Evolutionary conservation across 139 green algal species (phyloP), one percentile per base, ranked within the genome.

Genomic region (Ulvella scutata): DNA sequence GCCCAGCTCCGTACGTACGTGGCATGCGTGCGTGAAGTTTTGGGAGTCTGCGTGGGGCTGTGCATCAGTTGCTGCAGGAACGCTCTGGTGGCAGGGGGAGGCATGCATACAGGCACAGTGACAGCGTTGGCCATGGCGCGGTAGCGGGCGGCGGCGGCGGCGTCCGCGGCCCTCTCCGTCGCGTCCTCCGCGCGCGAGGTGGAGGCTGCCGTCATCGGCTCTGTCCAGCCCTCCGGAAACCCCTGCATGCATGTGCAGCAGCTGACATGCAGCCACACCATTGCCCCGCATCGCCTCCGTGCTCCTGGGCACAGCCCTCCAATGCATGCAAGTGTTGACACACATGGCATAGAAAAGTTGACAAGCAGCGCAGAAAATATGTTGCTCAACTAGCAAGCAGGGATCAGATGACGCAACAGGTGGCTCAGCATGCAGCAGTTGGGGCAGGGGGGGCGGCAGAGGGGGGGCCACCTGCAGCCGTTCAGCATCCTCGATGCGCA

Each of bases 401-500:
- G n/a, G n/a, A n/a, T n/a, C n/a, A n/a, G n/a, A n/a, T n/a, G n/a
- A n/a, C n/a, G n/a, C n/a, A n/a, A n/a, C n/a, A n/a, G n/a, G n/a
- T n/a, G 20, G 38, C 10, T 61, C 38, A 7, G 7, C 23, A 61
- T 76, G 28, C 72, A 43, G n/a, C 17, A 76, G 4, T 61, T 61
- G 43, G 43, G 20, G 43, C 43, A 61, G 43, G 20, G 43, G 20
- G 21, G 20, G 43, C 20, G 21, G 21, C n/a, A n/a, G n/a, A n/a
- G n/a, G n/a, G n/a, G n/a, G n/a, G n/a, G n/a, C n/a, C 43, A 86
- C 88, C 84, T 93, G 89, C 67, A 95, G 72, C 23, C 88, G 75
- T 81, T 95, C 89, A n/a, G 85, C 89, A 44, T 95, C 90, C 33
- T 89, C 81, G 17, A 91, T 85, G n/a, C 88, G 81, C 75, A 95